Evolutionary conservation across 2,329 filamentous ascomycete genomes (phyloP).

Genomic region (Microcyclosporella mali): DNA sequence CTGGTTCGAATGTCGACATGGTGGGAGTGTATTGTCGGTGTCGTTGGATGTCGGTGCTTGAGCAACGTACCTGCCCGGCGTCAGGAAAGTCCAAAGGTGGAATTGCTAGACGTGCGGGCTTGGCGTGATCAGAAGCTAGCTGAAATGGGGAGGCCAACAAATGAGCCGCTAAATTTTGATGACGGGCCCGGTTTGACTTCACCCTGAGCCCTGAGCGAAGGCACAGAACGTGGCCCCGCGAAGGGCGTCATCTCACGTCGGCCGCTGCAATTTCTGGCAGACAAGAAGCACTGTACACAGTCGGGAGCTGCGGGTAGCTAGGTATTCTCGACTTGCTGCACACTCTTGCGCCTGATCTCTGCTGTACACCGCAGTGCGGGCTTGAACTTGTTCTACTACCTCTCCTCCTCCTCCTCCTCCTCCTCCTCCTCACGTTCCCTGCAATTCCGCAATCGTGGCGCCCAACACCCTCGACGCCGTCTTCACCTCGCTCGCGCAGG

Average conservation of each 20-base stretch:
- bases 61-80: too few species aligned
- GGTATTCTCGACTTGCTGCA: too few species aligned
- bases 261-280: slow-evolving; percentile 5
- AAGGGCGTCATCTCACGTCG: slow-evolving; percentile 4
- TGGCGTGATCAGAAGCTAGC: too few species aligned
- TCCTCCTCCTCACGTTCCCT: slow-evolving; percentile 79
- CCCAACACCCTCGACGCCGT: slow-evolving; percentile 19
- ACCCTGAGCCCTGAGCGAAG: too few species aligned
- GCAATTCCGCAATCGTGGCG: slow-evolving; percentile 53
- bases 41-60: slow-evolving; percentile 5
- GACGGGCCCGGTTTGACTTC: too few species aligned
- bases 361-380: background rate
- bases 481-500: slow-evolving; percentile 7
- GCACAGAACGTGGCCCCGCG: too few species aligned
- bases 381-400: too few species aligned
- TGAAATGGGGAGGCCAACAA: too few species aligned
- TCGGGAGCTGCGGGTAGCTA: background rate
- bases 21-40: slow-evolving; percentile 32
- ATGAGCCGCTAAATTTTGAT: too few species aligned
- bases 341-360: background rate
- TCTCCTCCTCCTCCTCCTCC: slow-evolving; percentile 40
- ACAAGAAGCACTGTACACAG: background rate
- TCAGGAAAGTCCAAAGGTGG: too few species aligned
- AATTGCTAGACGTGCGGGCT: too few species aligned
- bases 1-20: slow-evolving; percentile 62